Conservation (phyloP, 2,329 filamentous ascomycete genomes). For the Metarhizium sp. region DNA sequence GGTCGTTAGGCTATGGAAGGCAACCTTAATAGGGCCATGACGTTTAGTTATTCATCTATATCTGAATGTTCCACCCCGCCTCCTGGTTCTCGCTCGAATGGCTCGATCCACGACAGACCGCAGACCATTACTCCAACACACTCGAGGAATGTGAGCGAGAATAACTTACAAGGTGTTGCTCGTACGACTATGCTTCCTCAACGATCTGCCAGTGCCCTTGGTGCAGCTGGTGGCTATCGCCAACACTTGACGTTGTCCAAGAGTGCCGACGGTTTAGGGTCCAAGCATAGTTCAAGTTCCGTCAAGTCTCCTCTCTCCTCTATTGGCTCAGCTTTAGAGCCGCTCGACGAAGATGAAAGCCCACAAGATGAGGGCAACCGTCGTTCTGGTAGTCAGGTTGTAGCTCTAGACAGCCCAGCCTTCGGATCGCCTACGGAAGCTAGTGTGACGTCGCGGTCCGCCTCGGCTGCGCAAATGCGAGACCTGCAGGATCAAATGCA, state of each 20-base stretch:
- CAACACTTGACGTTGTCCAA: slow-evolving; percentile 35
- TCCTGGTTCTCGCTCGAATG: slow-evolving; percentile 25
- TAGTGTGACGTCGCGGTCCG: slow-evolving; percentile 51
- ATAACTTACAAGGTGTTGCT: slow-evolving; percentile 15
- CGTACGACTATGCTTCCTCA: slow-evolving; percentile 30
- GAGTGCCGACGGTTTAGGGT: slow-evolving; percentile 32
- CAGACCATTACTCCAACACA: slow-evolving; percentile 12
- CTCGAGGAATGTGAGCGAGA: slow-evolving; percentile 24
- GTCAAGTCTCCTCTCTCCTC: slow-evolving; percentile 28
- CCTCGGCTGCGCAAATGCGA: slow-evolving; percentile 64
- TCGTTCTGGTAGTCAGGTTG: slow-evolving; percentile 23
- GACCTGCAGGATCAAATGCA: slow-evolving; percentile 76
- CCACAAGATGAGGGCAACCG: slow-evolving; percentile 14
- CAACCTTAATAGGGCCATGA: slow-evolving; percentile 72
- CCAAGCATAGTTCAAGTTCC: slow-evolving; percentile 15
- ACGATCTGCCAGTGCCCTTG: slow-evolving; percentile 56
- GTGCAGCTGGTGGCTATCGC: slow-evolving; percentile 48
- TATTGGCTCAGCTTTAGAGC: slow-evolving; percentile 37
- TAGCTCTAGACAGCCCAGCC: slow-evolving; percentile 35
- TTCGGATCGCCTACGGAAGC: slow-evolving; percentile 33
- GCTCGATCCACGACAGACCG: slow-evolving; percentile 13
- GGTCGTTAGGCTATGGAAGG: slow-evolving; percentile 75
- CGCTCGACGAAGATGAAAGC: slow-evolving; percentile 41
- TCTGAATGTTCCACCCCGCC: slow-evolving; percentile 45
- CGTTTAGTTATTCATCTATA: slow-evolving; percentile 37